These are phyloP conservation scores for Mycocentrospora acerina DNA, from an alignment of 2,329 filamentous ascomycete genomes.

Conservation along the genomic window DNA sequence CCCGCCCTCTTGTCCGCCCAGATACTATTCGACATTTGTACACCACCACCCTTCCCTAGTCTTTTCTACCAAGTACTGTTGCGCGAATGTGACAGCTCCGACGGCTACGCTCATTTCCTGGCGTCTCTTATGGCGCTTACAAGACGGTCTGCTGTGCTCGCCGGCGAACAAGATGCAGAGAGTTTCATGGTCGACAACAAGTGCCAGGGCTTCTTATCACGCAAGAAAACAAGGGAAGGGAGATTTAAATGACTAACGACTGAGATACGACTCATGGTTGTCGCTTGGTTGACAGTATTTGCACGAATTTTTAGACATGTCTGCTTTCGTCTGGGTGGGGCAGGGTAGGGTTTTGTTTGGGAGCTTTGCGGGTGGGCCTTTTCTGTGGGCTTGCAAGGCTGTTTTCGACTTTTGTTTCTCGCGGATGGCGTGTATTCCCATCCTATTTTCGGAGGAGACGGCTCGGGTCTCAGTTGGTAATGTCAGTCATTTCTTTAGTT, in stretches of 20 bases:
- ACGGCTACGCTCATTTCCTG: slow-evolving; percentile 10
- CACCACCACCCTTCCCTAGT: slow-evolving; percentile 23
- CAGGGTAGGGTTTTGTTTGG: slow-evolving; percentile 9
- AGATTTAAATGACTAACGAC: slow-evolving; percentile 26
- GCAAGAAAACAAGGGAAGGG: slow-evolving; percentile 10
- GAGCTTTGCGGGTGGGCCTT: slow-evolving; percentile 7
- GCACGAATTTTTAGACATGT: slow-evolving; percentile 16
- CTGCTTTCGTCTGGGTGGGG: slow-evolving; percentile 18
- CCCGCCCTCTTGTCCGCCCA: slow-evolving; percentile 33
- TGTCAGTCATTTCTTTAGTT: slow-evolving; percentile 31
- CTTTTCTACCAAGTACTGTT: slow-evolving; percentile 20
- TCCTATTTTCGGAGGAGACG: slow-evolving; percentile 7
- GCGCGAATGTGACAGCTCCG: slow-evolving; percentile 16
- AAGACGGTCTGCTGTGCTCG: slow-evolving; percentile 19
- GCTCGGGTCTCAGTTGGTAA: slow-evolving; percentile 18
- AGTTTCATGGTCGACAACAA: slow-evolving; percentile 13
- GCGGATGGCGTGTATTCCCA: slow-evolving; percentile 10
- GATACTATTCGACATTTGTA: slow-evolving; percentile 32
- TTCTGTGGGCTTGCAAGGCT: slow-evolving; percentile 6
- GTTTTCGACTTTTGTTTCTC: slow-evolving; percentile 13
- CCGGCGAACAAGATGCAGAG: slow-evolving; percentile 25
- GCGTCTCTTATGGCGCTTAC: slow-evolving; percentile 5
- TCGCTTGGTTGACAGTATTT: slow-evolving; percentile 13
- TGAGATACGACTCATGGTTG: slow-evolving; percentile 26
- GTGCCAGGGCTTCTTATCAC: slow-evolving; percentile 4